Evolutionary conservation across 805 yeast species (phyloP), one percentile per base, ranked within the genome.

Genomic region (Candida taoyuanica): DNA sequence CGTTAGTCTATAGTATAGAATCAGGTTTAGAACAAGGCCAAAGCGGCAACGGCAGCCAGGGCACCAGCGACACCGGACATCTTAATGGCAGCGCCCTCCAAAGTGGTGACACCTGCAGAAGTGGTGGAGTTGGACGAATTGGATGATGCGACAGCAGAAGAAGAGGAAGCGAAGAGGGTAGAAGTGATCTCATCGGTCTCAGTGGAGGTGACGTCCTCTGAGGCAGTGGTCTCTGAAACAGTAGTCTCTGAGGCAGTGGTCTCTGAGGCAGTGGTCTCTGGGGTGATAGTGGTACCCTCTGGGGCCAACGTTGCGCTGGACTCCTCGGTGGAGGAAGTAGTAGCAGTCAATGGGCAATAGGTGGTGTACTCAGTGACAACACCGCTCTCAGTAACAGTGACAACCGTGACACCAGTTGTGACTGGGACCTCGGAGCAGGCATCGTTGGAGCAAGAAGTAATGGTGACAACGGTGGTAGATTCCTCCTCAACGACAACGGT

Each of bases 271-370:
- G 26, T 17, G 28, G n/a, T 24, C 29, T 30, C 29, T 9, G 21
- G n/a, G n/a, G 17, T 5, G 24, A 13, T 17, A 16, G 29, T 21
- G 24, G 24, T 21, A 11, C 9, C 24, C 24, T 21, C 24, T 21
- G 24, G 24, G 24, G 24, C 24, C 24, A 21, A 21, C 9, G 24
- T 21, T 7, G 24, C 11, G 24, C n/a, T n/a, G n/a, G n/a, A 7
- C 28, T 25, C 23, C 5, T 33, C 7, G 21, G 27, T 16, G 23
- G 39, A 35, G 28, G 24, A 23, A 15, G 28, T 14, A 17, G 43
- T 36, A 8, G 59, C 55, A 21, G 59, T 54, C 40, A 34, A 36
- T 29, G 44, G 44, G 29, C 44, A 40, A 35, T 36, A 36, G 5
- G 44, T 40, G 38, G 44, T 40, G 36, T 40, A 36, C 29, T 18